A percentile compares a stretch with the other conserved stretches of the same genome.
phyloP scores from a whole-genome alignment of 352 stramenopile genomes.

The Globisporangium viniferum region DNA sequence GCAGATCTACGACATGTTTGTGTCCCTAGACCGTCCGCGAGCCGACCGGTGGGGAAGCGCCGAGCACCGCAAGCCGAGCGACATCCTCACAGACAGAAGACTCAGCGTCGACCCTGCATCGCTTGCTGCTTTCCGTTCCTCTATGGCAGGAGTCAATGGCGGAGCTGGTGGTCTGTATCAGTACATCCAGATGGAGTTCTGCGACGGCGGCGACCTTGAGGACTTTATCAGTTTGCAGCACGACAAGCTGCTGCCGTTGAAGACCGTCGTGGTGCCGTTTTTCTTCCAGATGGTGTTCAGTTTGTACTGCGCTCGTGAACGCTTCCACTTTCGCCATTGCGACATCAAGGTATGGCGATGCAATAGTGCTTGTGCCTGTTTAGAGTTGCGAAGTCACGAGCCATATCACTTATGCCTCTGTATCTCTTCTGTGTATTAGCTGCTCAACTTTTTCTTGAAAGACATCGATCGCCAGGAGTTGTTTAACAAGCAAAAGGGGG shows the following conservation, averaged over 20 bases:
- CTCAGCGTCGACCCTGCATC: conserved; percentile 17
- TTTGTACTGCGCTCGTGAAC: conserved; percentile 89
- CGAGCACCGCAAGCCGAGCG: conserved; percentile 59
- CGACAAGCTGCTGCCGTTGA: conserved; percentile 52
- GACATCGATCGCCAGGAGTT: conserved; percentile 44
- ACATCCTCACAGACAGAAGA: conserved; percentile 36
- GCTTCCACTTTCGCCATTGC: conserved; percentile 95
- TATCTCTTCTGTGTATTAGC: conserved; percentile 26
- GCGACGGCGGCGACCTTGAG: conserved; percentile 94
- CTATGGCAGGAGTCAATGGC: conserved; percentile 7
- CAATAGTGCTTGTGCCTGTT: background rate
- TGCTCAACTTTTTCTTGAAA: conserved; percentile 98
- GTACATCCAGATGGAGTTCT: conserved; percentile 99
- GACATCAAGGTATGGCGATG: conserved; percentile 90
- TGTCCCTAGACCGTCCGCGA: conserved; percentile 61
- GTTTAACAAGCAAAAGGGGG: conserved; percentile 27
- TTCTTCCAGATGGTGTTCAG: conserved; percentile 98
- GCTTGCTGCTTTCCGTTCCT: conserved; percentile 6
- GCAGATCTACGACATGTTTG: conserved; percentile 90
- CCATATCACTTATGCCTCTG: background rate
- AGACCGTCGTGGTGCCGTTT: conserved; percentile 67
- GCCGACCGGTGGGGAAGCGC: conserved; percentile 58
- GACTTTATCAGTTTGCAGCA: conserved; percentile 90
- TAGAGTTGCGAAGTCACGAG: background rate
- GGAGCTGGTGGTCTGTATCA: conserved; percentile 66